Conservation (phyloP, 371 early-diverging fungal genomes). For the Rhizomucor miehei region DNA sequence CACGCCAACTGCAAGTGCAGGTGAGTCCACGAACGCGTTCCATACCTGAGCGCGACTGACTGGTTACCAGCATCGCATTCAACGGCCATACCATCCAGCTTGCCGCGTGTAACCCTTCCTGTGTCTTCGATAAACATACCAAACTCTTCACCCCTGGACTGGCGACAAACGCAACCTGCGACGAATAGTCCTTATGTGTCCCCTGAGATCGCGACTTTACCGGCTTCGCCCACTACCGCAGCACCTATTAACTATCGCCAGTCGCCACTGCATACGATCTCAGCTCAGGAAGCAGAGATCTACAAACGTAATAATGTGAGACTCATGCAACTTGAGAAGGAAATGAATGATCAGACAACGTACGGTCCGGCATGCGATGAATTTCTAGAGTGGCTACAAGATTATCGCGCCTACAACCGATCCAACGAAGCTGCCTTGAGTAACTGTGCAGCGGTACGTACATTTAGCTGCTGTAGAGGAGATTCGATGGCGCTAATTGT, state of each 20-base stretch:
- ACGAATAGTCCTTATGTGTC: too few relatives aligned
- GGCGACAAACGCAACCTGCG: too few relatives aligned
- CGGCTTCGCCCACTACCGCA: background rate
- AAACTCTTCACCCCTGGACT: too few relatives aligned
- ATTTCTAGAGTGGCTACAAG: slow-evolving; percentile 30
- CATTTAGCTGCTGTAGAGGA: background rate
- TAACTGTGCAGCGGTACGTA: slow-evolving; percentile 22
- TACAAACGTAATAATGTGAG: slow-evolving; percentile 23
- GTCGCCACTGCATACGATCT: background rate
- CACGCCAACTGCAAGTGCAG: too few relatives aligned
- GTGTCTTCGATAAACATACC: too few relatives aligned
- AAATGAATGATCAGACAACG: slow-evolving; percentile 19
- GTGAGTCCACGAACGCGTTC: too few relatives aligned
- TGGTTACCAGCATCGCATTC: too few relatives aligned
- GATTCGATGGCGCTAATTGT: background rate
- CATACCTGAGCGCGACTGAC: too few relatives aligned
- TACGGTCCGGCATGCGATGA: slow-evolving; percentile 44
- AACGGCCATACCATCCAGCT: too few relatives aligned
- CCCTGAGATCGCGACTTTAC: too few relatives aligned
- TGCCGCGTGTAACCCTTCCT: too few relatives aligned
- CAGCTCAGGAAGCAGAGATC: background rate
- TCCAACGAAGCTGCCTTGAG: slow-evolving; percentile 26
- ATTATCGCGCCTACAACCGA: slow-evolving; percentile 27
- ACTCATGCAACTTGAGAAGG: slow-evolving; percentile 21
- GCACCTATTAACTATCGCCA: background rate